Conservation (phyloP, 2,329 filamentous ascomycete species). For the Cyphellophora europaea region DNA sequence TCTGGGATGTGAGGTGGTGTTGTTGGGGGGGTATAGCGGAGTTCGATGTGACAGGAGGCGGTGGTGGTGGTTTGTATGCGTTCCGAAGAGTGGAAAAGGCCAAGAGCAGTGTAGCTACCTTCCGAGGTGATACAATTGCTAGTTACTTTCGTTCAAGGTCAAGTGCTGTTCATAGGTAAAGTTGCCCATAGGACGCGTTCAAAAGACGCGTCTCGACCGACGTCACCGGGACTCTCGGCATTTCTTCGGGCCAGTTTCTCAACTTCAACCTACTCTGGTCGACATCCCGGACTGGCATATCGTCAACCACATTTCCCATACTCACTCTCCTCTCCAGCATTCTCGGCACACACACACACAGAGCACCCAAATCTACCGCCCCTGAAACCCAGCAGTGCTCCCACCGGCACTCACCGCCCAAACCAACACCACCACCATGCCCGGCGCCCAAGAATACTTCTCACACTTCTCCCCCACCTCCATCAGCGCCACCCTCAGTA, state of each 20-base stretch:
- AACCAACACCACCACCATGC: not conserved
- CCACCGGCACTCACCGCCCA: too few relatives aligned
- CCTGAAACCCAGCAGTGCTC: too few relatives aligned
- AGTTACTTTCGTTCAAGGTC: too few relatives aligned
- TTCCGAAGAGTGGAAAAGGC: too few relatives aligned
- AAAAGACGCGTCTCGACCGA: too few relatives aligned
- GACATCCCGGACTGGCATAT: too few relatives aligned
- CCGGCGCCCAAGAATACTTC: not conserved
- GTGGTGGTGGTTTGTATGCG: too few relatives aligned
- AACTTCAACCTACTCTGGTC: not conserved
- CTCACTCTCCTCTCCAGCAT: not conserved
- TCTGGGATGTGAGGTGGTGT: not conserved
- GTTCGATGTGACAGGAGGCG: too few relatives aligned
- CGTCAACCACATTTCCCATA: not conserved
- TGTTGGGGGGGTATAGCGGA: slow-evolving; percentile 2
- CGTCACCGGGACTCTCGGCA: not conserved
- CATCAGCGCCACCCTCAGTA: slow-evolving; percentile 1
- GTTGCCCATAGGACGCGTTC: too few relatives aligned
- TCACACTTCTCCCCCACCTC: not conserved
- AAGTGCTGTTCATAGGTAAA: too few relatives aligned
- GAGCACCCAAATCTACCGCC: not conserved
- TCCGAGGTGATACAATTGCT: too few relatives aligned
- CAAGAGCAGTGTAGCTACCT: too few relatives aligned
- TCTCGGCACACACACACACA: not conserved
- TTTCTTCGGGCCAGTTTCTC: not conserved